Conservation (phyloP, 371 early-diverging fungal species). For the Batrachochytrium dendrobatidis region DNA sequence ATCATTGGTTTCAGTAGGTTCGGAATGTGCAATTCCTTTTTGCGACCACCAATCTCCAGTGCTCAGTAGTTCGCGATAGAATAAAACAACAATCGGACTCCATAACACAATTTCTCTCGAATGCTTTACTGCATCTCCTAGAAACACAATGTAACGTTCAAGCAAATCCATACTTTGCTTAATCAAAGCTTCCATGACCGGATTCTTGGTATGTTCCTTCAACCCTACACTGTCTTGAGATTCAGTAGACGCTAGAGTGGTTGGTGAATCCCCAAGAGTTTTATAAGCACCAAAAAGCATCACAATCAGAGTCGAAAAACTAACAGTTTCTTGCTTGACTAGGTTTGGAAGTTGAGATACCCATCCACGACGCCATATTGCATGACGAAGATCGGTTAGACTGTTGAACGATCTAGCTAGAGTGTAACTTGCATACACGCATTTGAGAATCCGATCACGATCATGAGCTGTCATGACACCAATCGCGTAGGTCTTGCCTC, state of each 20-base stretch:
- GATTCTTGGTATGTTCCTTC: too few species aligned
- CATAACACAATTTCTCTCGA: conserved; percentile 35
- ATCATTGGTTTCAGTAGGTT: background rate
- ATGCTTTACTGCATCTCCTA: conserved; percentile 28
- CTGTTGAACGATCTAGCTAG: conserved; percentile 77
- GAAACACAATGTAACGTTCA: conserved; percentile 28
- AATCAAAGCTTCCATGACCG: conserved; percentile 19
- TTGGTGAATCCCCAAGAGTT: background rate
- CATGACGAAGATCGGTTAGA: conserved; percentile 66
- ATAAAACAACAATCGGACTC: conserved; percentile 41
- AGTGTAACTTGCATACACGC: conserved; percentile 66
- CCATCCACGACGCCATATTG: conserved; percentile 70
- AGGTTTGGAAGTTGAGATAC: conserved; percentile 85
- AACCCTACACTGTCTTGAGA: background rate
- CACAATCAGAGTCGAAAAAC: conserved; percentile 27
- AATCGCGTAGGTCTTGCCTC: conserved; percentile 22
- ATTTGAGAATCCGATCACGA: conserved; percentile 41
- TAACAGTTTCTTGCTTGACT: conserved; percentile 61
- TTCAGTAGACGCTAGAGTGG: background rate
- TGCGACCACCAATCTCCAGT: conserved; percentile 29
- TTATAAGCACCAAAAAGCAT: conserved; percentile 38
- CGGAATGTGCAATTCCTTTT: background rate
- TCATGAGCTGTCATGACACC: conserved; percentile 17
- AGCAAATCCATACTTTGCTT: conserved; percentile 31
- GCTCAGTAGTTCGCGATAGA: conserved; percentile 31